These are phyloP conservation scores for Meredithiella fracta DNA, from an alignment of 2,329 filamentous ascomycete species.

Conservation along the genomic window DNA sequence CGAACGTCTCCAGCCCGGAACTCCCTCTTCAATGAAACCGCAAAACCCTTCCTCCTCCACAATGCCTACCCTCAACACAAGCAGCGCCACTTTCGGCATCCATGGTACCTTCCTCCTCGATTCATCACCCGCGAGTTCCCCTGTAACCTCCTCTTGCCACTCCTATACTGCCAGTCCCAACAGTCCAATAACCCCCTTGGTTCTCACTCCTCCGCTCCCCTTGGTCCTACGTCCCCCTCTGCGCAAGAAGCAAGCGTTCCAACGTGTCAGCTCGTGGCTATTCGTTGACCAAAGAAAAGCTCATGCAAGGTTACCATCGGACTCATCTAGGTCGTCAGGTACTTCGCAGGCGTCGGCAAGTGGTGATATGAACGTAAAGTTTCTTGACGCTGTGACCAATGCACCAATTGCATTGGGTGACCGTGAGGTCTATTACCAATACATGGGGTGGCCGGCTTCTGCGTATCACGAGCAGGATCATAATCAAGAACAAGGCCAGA, in stretches of 20 bases:
- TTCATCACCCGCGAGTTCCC: background rate
- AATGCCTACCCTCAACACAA: background rate
- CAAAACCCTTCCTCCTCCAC: constrained; percentile 13
- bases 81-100: background rate
- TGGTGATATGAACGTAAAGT: background rate
- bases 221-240: constrained; percentile 42
- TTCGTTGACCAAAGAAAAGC: constrained; percentile 25
- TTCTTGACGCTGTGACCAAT: background rate
- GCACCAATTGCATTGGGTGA: background rate
- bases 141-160: background rate
- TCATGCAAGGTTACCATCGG: background rate
- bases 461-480: too few species aligned
- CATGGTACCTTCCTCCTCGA: background rate
- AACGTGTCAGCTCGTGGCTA: constrained; percentile 43
- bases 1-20: constrained; percentile 30
- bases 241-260: constrained; percentile 52
- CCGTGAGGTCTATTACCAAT: background rate
- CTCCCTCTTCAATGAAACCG: constrained; percentile 20
- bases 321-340: background rate
- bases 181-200: constrained; percentile 14
- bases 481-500: too few species aligned
- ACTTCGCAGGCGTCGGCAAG: background rate
- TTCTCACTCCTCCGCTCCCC: constrained; percentile 39
- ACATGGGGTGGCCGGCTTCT: background rate
- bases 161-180: constrained; percentile 4